These are phyloP conservation scores for Kwoniella pini DNA, from an alignment of 768 basidiomycete genomes.

Conservation along the genomic window DNA sequence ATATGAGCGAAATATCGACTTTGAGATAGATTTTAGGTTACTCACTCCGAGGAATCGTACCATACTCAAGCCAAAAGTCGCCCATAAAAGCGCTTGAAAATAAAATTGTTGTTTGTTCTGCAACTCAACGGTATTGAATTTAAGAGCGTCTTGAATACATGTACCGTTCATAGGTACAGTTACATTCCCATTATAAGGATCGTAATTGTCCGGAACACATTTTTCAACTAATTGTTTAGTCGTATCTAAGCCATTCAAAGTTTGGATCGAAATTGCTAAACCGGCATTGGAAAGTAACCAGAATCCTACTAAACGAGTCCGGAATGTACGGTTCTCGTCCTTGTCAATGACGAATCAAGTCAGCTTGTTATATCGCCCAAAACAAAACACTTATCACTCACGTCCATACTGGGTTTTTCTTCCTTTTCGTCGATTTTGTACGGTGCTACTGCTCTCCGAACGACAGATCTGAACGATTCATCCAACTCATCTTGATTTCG, in stretches of 20 bases:
- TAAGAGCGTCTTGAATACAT: constrained; percentile 40
- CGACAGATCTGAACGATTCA: constrained; percentile 85
- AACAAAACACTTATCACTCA: constrained; percentile 22
- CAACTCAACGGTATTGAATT: constrained; percentile 26
- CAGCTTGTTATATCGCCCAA: background rate
- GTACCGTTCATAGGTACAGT: constrained; percentile 42
- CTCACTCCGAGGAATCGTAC: constrained; percentile 49
- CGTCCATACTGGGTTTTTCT: constrained; percentile 46
- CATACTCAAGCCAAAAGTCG: constrained; percentile 43
- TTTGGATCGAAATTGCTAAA: constrained; percentile 47
- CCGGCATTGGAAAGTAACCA: constrained; percentile 53
- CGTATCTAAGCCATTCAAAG: constrained; percentile 47
- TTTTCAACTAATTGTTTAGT: constrained; percentile 36
- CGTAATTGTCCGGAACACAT: constrained; percentile 34
- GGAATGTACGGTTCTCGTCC: constrained; percentile 52
- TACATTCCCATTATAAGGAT: constrained; percentile 28
- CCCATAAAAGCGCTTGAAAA: constrained; percentile 47
- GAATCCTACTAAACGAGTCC: constrained; percentile 48
- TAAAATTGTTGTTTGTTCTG: constrained; percentile 47
- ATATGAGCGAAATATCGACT: no score
- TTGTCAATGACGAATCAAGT: background rate
- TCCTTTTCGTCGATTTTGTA: constrained; percentile 22
- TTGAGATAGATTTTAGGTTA: no score
- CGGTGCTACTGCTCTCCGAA: constrained; percentile 44
- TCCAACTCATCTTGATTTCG: constrained; percentile 72